Base-by-base conservation (phyloP, 2,329 filamentous ascomycete species). In the Trichothecium sympodiale region DNA sequence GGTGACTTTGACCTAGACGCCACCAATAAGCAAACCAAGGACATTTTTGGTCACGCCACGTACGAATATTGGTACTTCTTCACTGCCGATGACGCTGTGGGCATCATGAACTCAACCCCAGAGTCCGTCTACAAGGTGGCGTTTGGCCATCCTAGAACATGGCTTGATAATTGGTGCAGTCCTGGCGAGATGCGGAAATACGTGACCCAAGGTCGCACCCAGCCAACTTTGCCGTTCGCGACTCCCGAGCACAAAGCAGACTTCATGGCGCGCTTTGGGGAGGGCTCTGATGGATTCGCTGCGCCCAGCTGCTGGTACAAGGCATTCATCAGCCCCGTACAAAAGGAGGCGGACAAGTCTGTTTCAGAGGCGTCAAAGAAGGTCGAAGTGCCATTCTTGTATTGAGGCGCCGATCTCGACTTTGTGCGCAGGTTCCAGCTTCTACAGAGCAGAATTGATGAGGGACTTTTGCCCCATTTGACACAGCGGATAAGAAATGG, bases 61-160 rank as follows among this genome's bases (percentile, higher is more conserved):
- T 57, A 52, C 29, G 49, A 53, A 20, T 71, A 71, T 51, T 69
- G 64, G 63, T 45, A 64, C 34, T 55, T 69, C 20, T 62, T 69
- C 44, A 52, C 51, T 1, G 50, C 57, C 1, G 46, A 54, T 0
- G 62, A 67, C 27, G 60, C 55, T 2, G 43, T 54, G 2, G 44
- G 45, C 1, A 29, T 68, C n/a, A 46, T 69, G 20, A 48, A 53
- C 6, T 38, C 43, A 18, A 55, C 65, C 36, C 39, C 60, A 1
- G 61, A 64, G 18, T 55, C 54, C 13, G 35, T 57, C 5, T 66
- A 55, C 41, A 37, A 47, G 18, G 50, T 43, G 3, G 39, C 54
- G 27, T 59, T 64, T 38, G 51, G 53, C 8, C 47, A 52, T 1
- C 49, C 44, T 1, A 38, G 41, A 2, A 44, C 45, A 30, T 56